Percentiles rank a stretch among this genome's conserved stretches.
These are phyloP conservation scores for Fusarium denticulatum DNA, from an alignment of 2,329 filamentous ascomycete genomes.

Conservation along the genomic window DNA sequence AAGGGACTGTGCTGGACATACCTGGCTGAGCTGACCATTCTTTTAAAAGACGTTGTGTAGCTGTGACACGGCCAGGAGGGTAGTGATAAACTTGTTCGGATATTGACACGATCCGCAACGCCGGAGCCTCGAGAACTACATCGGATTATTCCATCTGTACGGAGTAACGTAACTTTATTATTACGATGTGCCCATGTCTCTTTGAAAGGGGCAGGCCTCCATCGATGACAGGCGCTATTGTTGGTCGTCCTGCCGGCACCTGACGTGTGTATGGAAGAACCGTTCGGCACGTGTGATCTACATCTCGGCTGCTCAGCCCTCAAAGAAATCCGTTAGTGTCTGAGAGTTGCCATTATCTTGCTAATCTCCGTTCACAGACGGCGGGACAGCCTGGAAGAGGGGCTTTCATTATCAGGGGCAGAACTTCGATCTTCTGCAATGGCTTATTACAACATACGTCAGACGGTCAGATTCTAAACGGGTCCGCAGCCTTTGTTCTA, in stretches of 20 bases:
- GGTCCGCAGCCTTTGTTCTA: neutral
- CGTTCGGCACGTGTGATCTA: slow-evolving; percentile 40
- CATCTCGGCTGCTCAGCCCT: slow-evolving; percentile 29
- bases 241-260: slow-evolving; percentile 14
- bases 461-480: slow-evolving; percentile 8
- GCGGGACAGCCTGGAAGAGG: slow-evolving; percentile 1
- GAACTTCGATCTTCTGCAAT: neutral
- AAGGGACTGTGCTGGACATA: neutral
- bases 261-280: slow-evolving; percentile 22
- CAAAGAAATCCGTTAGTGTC: slow-evolving; percentile 17
- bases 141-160: neutral
- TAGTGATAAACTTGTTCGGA: slow-evolving; percentile 1
- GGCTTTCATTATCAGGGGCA: neutral
- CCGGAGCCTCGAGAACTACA: slow-evolving; percentile 23
- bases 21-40: slow-evolving; percentile 3
- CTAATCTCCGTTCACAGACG: slow-evolving; percentile 28
- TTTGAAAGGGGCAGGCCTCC: neutral
- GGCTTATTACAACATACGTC: slow-evolving; percentile 8
- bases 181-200: neutral
- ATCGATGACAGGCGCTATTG: neutral
- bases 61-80: slow-evolving; percentile 30
- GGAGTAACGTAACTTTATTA: neutral
- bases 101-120: slow-evolving; percentile 24
- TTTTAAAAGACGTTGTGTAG: slow-evolving; percentile 15
- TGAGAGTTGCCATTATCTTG: neutral